A percentile compares a stretch with the other conserved stretches of the same genome.
Conservation (phyloP, 2,329 filamentous ascomycete genomes). For the Penicillium frequentans region DNA sequence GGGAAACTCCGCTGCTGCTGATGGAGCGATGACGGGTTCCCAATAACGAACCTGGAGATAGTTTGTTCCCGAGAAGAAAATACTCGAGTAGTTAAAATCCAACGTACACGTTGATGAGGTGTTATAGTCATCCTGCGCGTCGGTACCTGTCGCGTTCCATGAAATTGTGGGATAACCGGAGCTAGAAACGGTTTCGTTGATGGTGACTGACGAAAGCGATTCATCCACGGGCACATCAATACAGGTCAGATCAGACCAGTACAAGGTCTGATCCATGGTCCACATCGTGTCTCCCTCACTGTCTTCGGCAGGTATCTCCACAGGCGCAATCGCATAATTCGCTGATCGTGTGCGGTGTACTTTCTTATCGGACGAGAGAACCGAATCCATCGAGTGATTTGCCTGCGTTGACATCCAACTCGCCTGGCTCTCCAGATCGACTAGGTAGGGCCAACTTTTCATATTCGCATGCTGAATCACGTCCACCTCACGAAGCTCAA, state of each 20-base stretch:
- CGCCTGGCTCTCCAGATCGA: conserved; percentile 29
- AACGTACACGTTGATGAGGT: conserved; percentile 19
- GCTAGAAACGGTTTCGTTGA: conserved; percentile 12
- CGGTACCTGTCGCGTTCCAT: conserved; percentile 30
- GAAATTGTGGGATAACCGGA: conserved; percentile 19
- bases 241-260: conserved; percentile 31
- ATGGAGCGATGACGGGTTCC: conserved; percentile 28
- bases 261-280: conserved; percentile 34
- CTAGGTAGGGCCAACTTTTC: conserved; percentile 30
- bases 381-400: conserved; percentile 22
- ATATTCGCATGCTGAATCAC: conserved; percentile 21
- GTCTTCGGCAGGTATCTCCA: conserved; percentile 29
- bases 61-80: conserved; percentile 29
- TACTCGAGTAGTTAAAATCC: conserved; percentile 31
- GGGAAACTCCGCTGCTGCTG: conserved; percentile 6
- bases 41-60: conserved; percentile 37
- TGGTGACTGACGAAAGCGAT: conserved; percentile 22
- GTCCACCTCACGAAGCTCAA: conserved; percentile 32
- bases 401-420: conserved; percentile 32
- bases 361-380: conserved; percentile 16
- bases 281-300: conserved; percentile 28
- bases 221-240: conserved; percentile 19
- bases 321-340: conserved; percentile 32
- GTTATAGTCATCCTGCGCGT: conserved; percentile 15
- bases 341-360: conserved; percentile 27